A percentile compares a stretch with the other conserved stretches of the same genome.
These are phyloP conservation scores for Tolypocladium tropicale DNA, from an alignment of 2,329 filamentous ascomycete genomes.

Conservation along the genomic window DNA sequence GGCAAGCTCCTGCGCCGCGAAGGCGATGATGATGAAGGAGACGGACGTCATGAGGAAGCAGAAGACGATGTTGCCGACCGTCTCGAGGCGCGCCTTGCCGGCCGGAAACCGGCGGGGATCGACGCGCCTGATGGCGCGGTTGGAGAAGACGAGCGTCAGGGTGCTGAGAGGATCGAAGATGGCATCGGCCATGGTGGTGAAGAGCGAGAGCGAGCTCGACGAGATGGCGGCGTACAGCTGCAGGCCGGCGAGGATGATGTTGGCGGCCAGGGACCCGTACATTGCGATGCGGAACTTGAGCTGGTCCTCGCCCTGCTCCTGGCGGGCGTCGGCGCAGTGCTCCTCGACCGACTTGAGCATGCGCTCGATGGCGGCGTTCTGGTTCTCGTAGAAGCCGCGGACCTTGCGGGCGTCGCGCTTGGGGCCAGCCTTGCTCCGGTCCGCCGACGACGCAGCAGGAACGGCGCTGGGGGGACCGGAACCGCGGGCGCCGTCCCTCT, in stretches of 20 bases:
- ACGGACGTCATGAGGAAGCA: conserved; percentile 94
- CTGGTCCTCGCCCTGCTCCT: conserved; percentile 72
- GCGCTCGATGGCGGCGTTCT: conserved; percentile 89
- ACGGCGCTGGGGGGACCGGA: conserved; percentile 4
- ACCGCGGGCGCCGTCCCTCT: conserved; percentile 43
- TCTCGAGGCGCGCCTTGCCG: conserved; percentile 89
- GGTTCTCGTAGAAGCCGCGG: conserved; percentile 74
- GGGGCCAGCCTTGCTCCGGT: conserved; percentile 8
- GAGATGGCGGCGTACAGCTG: conserved; percentile 84
- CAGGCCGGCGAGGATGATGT: conserved; percentile 65
- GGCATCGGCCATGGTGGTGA: conserved; percentile 94
- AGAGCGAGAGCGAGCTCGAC: conserved; percentile 85
- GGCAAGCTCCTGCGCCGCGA: conserved; percentile 64
- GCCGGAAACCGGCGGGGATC: conserved; percentile 81
- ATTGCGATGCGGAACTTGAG: conserved; percentile 61
- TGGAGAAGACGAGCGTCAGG: conserved; percentile 73
- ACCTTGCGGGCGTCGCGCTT: conserved; percentile 42
- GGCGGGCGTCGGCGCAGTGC: conserved; percentile 70
- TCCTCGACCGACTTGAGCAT: conserved; percentile 90
- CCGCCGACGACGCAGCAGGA: not conserved
- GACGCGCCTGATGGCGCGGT: conserved; percentile 79
- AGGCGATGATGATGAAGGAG: conserved; percentile 84
- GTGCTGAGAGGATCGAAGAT: conserved; percentile 91
- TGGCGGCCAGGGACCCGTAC: conserved; percentile 65
- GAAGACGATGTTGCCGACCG: conserved; percentile 90